Conservation (phyloP, 2,329 filamentous ascomycete genomes). For the Rugonectria rugulosa region DNA sequence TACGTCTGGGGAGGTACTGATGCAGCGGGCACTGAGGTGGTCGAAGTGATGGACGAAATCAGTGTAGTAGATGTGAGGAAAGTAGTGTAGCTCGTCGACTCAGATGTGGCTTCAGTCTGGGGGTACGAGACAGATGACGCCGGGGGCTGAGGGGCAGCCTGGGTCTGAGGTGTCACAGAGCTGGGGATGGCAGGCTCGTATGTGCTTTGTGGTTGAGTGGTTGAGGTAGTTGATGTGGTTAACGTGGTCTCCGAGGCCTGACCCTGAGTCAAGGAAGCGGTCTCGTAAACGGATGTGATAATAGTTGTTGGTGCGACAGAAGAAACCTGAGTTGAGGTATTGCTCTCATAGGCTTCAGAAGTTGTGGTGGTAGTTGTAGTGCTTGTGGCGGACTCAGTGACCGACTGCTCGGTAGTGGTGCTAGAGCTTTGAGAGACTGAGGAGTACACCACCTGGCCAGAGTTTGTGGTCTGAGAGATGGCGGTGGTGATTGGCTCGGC, state of each 20-base stretch:
- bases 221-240: constrained; percentile 4
- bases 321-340: not conserved
- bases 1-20: constrained; percentile 40
- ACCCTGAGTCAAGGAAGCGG: not conserved
- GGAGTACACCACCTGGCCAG: not conserved
- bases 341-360: not conserved
- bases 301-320: not conserved
- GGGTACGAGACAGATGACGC: not conserved
- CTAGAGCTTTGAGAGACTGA: not conserved
- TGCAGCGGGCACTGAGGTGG: constrained; percentile 9
- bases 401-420: not conserved
- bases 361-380: not conserved
- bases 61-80: constrained; percentile 22
- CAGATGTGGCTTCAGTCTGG: constrained; percentile 2
- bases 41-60: constrained; percentile 3
- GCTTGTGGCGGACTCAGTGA: constrained; percentile 5
- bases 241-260: not conserved
- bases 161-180: not conserved
- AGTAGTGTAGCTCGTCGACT: constrained; percentile 25
- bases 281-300: not conserved
- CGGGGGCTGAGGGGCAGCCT: not conserved
- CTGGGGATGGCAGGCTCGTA: not conserved
- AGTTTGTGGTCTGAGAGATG: not conserved
- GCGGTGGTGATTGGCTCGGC: constrained; percentile 1
- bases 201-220: not conserved